Evolutionary conservation across 2,329 filamentous ascomycete genomes (phyloP), one percentile per base, ranked within the genome.

Genomic region (Claviceps sp.): DNA sequence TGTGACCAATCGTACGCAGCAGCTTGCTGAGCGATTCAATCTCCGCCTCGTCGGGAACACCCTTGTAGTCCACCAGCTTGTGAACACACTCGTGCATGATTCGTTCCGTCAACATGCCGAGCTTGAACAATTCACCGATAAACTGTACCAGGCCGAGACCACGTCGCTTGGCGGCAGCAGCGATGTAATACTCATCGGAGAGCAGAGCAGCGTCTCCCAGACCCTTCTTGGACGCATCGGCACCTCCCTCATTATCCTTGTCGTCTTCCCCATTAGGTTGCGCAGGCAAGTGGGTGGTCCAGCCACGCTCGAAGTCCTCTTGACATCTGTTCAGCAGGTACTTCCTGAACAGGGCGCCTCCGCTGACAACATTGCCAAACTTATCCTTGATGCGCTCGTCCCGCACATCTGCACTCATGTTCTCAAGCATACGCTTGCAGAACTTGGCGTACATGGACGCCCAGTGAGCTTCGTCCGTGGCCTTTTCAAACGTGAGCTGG

Each of bases 31-130:
- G 82, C 60, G 88, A 95, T 76, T 98, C 93, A 55, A 98, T 85
- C 68, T 96, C 90, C 51, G 91, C 87, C 72, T 98, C 93, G 61
- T 98, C 93, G 45, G 93, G 93, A 55, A 88, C 74, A 56, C 88
- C 89, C 64, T 91, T 85, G 70, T 94, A 97, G 71, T 98, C 91
- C 59, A 98, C 87, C 57, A 98, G 80, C 71, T 95, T 95, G 73
- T 89, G 85, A 30, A 98, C 89, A 78, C 93, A 98, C 71, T 96
- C 88, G 74, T 98, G 91, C 93, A 98, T 98, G 72, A 98, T 98
- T 67, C 91, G 87, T 69, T 96, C 88, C 55, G 93, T 98, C 69
- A 98, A 79, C 93, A 98, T 98, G 67, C 86, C 84, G 55, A 98
- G 82, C 77, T 97, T 98, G 81, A 95, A 98, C 46, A 98, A 81